These are phyloP conservation scores for Xylaria sp. DNA, from an alignment of 495 filamentous ascomycete species.

Conservation along the genomic window DNA sequence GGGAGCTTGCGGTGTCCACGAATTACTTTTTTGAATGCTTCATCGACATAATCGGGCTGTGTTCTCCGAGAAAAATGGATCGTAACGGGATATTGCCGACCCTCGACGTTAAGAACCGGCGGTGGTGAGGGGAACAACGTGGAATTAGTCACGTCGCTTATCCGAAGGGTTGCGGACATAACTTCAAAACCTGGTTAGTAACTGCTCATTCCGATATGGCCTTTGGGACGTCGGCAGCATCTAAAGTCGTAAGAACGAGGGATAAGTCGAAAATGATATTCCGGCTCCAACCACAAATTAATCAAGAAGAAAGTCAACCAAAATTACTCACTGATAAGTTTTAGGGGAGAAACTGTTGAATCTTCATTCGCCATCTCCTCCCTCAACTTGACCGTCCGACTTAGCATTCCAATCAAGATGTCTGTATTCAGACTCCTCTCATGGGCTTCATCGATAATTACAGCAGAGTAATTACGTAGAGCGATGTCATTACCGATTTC, in stretches of 20 bases:
- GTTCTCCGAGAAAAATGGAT: constrained; percentile 87
- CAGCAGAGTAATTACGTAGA: constrained; percentile 88
- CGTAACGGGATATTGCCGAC: constrained; percentile 90
- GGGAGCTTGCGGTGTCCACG: constrained; percentile 91
- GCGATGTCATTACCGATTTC: constrained; percentile 92
- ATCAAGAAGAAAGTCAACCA: not conserved
- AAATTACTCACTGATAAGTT: constrained; percentile 68
- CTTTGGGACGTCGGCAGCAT: not conserved
- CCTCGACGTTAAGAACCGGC: constrained; percentile 87
- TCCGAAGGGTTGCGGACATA: constrained; percentile 94
- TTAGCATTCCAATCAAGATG: constrained; percentile 95
- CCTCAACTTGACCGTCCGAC: constrained; percentile 81
- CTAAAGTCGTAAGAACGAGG: not conserved
- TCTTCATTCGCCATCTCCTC: constrained; percentile 53
- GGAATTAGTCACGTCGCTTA: constrained; percentile 88
- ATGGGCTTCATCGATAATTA: constrained; percentile 97
- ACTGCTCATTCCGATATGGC: not conserved
- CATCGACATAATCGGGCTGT: constrained; percentile 85
- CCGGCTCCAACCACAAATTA: not conserved
- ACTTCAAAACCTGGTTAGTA: constrained; percentile 44
- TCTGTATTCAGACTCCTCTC: constrained; percentile 98
- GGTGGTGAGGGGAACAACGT: constrained; percentile 81
- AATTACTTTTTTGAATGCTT: constrained; percentile 85
- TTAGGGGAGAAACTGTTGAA: constrained; percentile 73
- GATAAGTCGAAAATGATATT: not conserved